phyloP scores from a whole-genome alignment of 2,329 filamentous ascomycete species.

The Ophioceras dolichostomum region DNA sequence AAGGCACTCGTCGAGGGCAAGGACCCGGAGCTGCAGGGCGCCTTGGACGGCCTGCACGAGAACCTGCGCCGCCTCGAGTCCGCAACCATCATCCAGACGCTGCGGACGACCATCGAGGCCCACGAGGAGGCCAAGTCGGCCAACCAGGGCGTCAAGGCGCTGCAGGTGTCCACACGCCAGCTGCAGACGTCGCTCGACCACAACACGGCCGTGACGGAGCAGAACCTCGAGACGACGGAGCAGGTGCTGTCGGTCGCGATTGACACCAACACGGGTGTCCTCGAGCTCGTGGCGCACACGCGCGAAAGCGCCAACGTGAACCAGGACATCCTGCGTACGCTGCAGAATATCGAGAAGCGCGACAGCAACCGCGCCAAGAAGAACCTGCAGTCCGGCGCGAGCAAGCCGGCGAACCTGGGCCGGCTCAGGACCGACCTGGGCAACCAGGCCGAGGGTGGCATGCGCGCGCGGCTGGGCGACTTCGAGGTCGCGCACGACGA shows the following conservation, averaged over 20 bases:
- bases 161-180: neutral
- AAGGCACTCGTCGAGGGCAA: constrained; percentile 4
- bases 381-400: neutral
- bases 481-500: neutral
- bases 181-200: constrained; percentile 1
- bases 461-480: neutral
- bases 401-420: constrained; percentile 1
- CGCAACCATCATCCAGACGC: neutral
- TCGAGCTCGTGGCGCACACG: neutral
- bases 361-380: neutral
- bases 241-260: neutral
- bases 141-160: neutral
- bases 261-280: neutral
- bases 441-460: neutral
- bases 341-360: neutral
- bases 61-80: constrained; percentile 4
- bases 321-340: neutral
- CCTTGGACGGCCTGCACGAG: constrained; percentile 4
- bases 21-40: constrained; percentile 5
- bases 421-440: neutral
- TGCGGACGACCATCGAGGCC: neutral
- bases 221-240: neutral
- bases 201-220: constrained; percentile 1
- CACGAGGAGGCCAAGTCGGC: neutral
- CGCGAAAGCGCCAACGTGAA: neutral